Conservation (phyloP, 176 grass and related monocot genomes). For the Echinochloa phyllopogon region DNA sequence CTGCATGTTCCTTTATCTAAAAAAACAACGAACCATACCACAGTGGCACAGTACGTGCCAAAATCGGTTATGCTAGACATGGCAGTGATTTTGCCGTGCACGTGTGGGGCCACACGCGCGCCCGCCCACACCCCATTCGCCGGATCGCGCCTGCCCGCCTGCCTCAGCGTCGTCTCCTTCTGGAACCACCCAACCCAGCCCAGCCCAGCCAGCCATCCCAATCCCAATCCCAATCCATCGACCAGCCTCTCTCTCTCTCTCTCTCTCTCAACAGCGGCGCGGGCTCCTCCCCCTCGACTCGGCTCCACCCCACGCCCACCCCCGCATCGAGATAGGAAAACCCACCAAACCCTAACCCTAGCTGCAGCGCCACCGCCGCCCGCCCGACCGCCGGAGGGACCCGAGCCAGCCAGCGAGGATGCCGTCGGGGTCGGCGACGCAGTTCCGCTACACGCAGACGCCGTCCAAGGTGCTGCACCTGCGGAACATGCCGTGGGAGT, state of each 20-base stretch:
- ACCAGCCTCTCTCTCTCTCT: not conserved
- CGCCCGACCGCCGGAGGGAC: not conserved
- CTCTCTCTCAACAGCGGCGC: conserved; percentile 16
- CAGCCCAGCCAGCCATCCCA: not conserved
- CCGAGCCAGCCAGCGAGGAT: conserved; percentile 44
- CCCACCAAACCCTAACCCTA: conserved; percentile 54
- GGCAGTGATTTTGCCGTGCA: not conserved
- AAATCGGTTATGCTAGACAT: too few relatives aligned
- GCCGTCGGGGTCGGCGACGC: conserved; percentile 73
- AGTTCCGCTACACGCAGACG: conserved; percentile 93
- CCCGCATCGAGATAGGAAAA: conserved; percentile 3
- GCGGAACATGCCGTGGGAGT: conserved; percentile 97
- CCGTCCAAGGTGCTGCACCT: conserved; percentile 99
- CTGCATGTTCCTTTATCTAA: too few relatives aligned
- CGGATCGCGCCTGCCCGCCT: not conserved
- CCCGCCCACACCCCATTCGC: not conserved
- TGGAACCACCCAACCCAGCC: conserved; percentile 32
- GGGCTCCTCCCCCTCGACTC: not conserved
- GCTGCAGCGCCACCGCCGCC: not conserved
- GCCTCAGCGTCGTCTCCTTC: conserved; percentile 23
- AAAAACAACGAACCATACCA: too few relatives aligned
- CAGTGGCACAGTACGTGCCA: too few relatives aligned
- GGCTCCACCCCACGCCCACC: not conserved
- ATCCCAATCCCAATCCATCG: not conserved
- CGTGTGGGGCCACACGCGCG: not conserved